Evolutionary conservation across 1,139 yeast genomes (phyloP).

Genomic region (Scheffersomyces insectosa): DNA sequence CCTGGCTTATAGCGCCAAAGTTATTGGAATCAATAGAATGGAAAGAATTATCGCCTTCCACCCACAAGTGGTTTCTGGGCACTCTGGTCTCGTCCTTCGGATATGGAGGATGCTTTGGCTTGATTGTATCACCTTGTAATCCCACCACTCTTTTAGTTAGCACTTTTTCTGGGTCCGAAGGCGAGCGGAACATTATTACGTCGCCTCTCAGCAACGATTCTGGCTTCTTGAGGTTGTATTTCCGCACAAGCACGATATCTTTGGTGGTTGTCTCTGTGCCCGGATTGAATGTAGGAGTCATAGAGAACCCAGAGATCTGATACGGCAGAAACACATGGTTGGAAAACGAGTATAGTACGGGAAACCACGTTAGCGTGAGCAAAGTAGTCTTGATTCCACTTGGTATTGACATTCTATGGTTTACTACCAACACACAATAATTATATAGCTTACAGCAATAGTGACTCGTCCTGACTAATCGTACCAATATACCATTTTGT

Average conservation of each 20-base stretch:
- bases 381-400: slow-evolving; percentile 23
- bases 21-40: slow-evolving; percentile 83
- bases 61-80: slow-evolving; percentile 87
- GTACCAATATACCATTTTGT: not conserved
- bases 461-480: not conserved
- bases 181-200: slow-evolving; percentile 76
- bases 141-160: slow-evolving; percentile 80
- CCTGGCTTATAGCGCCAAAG: slow-evolving; percentile 84
- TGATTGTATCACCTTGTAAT: slow-evolving; percentile 65
- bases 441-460: not conserved
- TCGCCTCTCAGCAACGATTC: slow-evolving; percentile 60
- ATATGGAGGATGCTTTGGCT: slow-evolving; percentile 59
- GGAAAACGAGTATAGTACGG: slow-evolving; percentile 68
- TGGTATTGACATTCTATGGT: slow-evolving; percentile 1
- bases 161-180: slow-evolving; percentile 70
- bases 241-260: slow-evolving; percentile 75
- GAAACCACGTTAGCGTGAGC: slow-evolving; percentile 63
- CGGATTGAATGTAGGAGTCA: slow-evolving; percentile 91
- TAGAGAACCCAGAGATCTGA: slow-evolving; percentile 78
- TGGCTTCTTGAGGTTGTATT: slow-evolving; percentile 54
- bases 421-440: not conserved
- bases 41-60: slow-evolving; percentile 85
- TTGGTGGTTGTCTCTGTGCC: slow-evolving; percentile 45
- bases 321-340: slow-evolving; percentile 77
- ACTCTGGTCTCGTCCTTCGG: slow-evolving; percentile 61